phyloP scores from a whole-genome alignment of 2,329 filamentous ascomycete species.

The Eutypella sp. region DNA sequence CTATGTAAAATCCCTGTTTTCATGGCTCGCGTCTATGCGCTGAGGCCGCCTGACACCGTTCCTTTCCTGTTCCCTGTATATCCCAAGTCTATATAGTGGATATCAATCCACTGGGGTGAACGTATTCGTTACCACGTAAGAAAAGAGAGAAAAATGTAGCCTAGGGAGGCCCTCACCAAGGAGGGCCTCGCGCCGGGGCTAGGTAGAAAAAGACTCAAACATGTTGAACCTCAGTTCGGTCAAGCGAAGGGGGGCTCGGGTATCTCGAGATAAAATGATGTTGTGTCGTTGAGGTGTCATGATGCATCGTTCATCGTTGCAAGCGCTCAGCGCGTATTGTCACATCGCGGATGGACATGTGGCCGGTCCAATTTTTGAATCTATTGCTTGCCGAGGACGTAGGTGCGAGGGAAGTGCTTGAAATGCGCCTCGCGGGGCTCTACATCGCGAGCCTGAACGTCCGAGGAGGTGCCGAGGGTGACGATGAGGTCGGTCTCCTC shows the following conservation, averaged over 20 bases:
- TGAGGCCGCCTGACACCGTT: neutral
- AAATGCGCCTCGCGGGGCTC: too few species aligned
- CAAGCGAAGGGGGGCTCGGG: slow-evolving; percentile 6
- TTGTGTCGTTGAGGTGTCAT: slow-evolving; percentile 10
- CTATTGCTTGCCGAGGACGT: slow-evolving; percentile 30
- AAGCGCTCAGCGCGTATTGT: slow-evolving; percentile 24
- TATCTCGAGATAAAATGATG: slow-evolving; percentile 21
- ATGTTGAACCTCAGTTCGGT: neutral
- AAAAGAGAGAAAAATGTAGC: neutral
- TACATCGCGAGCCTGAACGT: slow-evolving; percentile 15
- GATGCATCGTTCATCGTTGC: slow-evolving; percentile 17
- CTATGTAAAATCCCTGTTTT: neutral
- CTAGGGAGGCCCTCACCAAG: neutral
- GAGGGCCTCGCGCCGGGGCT: neutral
- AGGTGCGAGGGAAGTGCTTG: slow-evolving; percentile 27
- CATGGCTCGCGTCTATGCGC: neutral
- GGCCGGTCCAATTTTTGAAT: slow-evolving; percentile 2
- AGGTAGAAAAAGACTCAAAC: neutral
- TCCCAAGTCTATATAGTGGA: neutral
- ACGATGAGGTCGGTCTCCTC: slow-evolving; percentile 43
- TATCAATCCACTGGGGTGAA: neutral
- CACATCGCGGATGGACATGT: slow-evolving; percentile 7
- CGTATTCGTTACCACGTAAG: neutral
- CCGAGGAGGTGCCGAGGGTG: slow-evolving; percentile 38
- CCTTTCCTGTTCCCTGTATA: neutral